These are phyloP conservation scores for Salix arbutifolia DNA, from an alignment of 345 rosid species.

Conservation along the genomic window DNA sequence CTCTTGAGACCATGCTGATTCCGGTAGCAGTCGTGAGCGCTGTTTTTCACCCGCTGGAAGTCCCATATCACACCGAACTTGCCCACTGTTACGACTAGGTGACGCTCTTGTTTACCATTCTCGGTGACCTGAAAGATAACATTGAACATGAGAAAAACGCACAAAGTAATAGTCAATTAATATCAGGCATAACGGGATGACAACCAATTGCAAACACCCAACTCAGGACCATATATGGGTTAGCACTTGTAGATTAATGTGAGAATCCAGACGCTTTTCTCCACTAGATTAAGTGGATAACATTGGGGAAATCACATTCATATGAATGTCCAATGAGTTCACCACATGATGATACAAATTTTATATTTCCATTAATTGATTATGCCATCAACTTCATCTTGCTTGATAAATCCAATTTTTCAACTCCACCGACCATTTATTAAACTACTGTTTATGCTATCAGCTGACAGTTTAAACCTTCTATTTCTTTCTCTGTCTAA, in stretches of 20 bases:
- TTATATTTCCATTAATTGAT: not conserved
- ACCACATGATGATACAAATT: not conserved
- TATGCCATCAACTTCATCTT: not conserved
- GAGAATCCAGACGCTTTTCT: not conserved
- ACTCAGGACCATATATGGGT: not conserved
- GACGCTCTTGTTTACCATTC: conserved; percentile 88
- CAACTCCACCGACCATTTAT: not conserved
- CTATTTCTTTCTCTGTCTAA: no score
- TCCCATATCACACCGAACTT: conserved; percentile 98
- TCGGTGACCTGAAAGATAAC: conserved; percentile 65
- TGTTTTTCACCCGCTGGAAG: conserved; percentile 93
- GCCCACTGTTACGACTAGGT: conserved; percentile 83
- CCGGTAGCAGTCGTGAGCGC: conserved; percentile 68
- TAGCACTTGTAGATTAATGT: not conserved
- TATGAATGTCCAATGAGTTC: not conserved
- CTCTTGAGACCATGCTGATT: conserved; percentile 94
- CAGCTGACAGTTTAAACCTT: no score
- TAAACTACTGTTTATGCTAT: no score
- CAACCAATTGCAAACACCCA: not conserved
- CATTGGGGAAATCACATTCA: not conserved
- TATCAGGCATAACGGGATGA: not conserved
- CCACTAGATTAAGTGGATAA: not conserved
- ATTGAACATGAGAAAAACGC: not conserved
- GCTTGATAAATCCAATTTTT: not conserved
- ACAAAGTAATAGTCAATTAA: not conserved